Conservation (phyloP, 2,329 filamentous ascomycete genomes). For the Exophiala bonariae region DNA sequence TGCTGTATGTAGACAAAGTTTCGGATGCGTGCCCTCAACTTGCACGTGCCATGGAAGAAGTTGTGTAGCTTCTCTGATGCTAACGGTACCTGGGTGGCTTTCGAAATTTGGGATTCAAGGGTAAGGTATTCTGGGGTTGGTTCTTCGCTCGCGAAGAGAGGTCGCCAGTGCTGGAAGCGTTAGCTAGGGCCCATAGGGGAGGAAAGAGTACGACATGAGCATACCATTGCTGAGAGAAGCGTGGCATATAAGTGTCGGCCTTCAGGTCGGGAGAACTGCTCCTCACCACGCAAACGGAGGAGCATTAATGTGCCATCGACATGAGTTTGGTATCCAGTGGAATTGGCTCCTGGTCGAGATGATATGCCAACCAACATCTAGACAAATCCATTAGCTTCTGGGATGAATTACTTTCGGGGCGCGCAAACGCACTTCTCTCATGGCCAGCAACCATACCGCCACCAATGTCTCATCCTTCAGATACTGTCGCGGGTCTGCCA, state of each 20-base stretch:
- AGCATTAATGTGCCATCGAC: conserved; percentile 21
- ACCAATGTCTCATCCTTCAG: conserved; percentile 20
- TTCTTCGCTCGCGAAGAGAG: conserved; percentile 20
- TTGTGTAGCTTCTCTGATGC: conserved; percentile 9
- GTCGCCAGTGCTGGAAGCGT: conserved; percentile 19
- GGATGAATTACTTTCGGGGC: neutral
- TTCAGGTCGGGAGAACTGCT: conserved; percentile 13
- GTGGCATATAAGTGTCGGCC: conserved; percentile 16
- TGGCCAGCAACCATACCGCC: conserved; percentile 17
- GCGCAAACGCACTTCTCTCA: conserved; percentile 13
- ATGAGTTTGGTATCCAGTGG: conserved; percentile 15
- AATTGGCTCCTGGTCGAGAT: neutral
- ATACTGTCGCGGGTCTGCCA: conserved; percentile 16
- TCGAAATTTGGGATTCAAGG: conserved; percentile 17
- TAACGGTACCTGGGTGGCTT: conserved; percentile 8
- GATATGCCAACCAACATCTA: conserved; percentile 17
- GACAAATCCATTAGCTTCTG: neutral
- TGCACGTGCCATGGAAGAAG: conserved; percentile 21
- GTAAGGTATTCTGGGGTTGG: conserved; percentile 16
- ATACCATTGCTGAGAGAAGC: conserved; percentile 20
- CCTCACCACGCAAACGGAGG: conserved; percentile 16
- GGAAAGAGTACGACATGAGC: neutral
- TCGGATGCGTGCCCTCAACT: conserved; percentile 17
- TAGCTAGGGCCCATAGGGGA: neutral
- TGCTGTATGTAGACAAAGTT: conserved; percentile 14